Evolutionary conservation across 2,329 filamentous ascomycete species (phyloP).

Genomic region (Zymoseptoria crescenta): DNA sequence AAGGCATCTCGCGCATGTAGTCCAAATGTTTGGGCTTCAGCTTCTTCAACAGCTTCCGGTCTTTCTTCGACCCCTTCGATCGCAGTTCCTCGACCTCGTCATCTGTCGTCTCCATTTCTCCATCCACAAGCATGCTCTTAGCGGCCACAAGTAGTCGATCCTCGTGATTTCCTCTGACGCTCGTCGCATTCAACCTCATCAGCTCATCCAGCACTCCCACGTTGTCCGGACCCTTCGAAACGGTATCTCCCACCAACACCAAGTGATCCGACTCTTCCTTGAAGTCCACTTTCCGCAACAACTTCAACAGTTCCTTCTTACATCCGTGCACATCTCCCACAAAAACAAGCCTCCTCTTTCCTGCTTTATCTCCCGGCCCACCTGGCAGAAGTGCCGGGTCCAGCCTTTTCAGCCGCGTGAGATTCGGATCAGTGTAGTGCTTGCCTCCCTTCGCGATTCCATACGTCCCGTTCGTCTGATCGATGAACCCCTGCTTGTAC

Average conservation of each 20-base stretch:
- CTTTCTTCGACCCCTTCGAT: slow-evolving; percentile 22
- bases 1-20: slow-evolving; percentile 29
- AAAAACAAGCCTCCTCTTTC: slow-evolving; percentile 60
- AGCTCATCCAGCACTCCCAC: slow-evolving; percentile 67
- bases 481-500: slow-evolving; percentile 29
- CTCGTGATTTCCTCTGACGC: slow-evolving; percentile 88
- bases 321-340: slow-evolving; percentile 93
- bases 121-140: slow-evolving; percentile 7
- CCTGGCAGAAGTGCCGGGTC: slow-evolving; percentile 33
- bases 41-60: slow-evolving; percentile 20
- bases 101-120: slow-evolving; percentile 2
- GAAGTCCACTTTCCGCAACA: slow-evolving; percentile 63
- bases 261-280: slow-evolving; percentile 60
- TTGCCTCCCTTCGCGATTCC: slow-evolving; percentile 24
- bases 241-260: slow-evolving; percentile 67
- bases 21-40: slow-evolving; percentile 25
- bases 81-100: slow-evolving; percentile 1
- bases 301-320: slow-evolving; percentile 50
- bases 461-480: slow-evolving; percentile 21
- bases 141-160: slow-evolving; percentile 63
- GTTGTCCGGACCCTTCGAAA: slow-evolving; percentile 83
- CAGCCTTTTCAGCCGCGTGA: slow-evolving; percentile 45
- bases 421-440: slow-evolving; percentile 24
- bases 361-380: slow-evolving; percentile 26
- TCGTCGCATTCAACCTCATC: slow-evolving; percentile 65